These are phyloP conservation scores for Gryganskiella cystojenkinii DNA, from an alignment of 192 early-diverging fungal species.

Conservation along the genomic window DNA sequence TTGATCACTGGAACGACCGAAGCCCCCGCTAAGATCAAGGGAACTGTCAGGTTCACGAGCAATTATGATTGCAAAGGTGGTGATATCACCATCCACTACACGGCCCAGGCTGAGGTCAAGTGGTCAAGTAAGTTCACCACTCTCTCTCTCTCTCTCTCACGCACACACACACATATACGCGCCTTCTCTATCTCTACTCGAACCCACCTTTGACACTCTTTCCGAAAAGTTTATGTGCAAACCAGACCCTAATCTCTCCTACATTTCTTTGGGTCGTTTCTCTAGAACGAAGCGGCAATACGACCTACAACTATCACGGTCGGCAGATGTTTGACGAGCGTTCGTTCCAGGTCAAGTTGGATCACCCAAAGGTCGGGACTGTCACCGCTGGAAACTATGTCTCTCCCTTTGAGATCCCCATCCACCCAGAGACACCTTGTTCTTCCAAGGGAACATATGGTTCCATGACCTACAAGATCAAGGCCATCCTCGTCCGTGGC, in stretches of 20 bases:
- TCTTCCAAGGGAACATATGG: not conserved
- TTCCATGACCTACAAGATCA: constrained; percentile 14
- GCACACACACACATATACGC: no score
- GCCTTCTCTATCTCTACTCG: no score
- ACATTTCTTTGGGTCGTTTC: not conserved
- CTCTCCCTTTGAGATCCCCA: constrained; percentile 1
- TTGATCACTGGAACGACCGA: constrained; percentile 14
- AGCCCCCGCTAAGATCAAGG: not conserved
- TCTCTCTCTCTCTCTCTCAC: no score
- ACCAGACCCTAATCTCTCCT: not conserved
- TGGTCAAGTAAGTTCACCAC: constrained; percentile 13
- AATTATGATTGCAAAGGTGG: constrained; percentile 34
- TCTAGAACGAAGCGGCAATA: not conserved
- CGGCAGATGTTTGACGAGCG: constrained; percentile 4
- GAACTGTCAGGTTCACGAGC: constrained; percentile 9
- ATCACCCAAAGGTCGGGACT: not conserved
- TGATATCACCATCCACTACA: constrained; percentile 16
- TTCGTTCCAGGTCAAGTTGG: not conserved
- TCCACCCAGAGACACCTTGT: constrained; percentile 1
- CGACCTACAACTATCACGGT: not conserved
- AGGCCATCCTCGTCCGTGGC: constrained; percentile 5
- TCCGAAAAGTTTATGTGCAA: not conserved
- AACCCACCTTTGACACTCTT: not conserved
- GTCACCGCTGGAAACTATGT: constrained; percentile 6
- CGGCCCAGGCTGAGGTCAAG: constrained; percentile 1